A percentile compares a stretch with the other conserved stretches of the same genome.
Conservation (phyloP, 1,139 yeast species). For the Diutina sp. region DNA sequence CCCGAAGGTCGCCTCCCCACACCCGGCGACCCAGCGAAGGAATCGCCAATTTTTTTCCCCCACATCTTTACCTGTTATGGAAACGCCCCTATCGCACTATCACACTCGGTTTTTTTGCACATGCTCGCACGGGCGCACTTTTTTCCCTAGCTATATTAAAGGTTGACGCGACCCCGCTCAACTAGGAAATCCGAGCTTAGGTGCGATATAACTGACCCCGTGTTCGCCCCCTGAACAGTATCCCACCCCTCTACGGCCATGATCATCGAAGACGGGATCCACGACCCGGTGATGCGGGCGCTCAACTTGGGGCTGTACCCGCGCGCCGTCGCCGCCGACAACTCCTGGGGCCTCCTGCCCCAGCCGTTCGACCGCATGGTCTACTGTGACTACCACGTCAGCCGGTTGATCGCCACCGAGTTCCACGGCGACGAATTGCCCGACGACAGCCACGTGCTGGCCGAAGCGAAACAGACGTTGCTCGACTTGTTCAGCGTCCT, state of each 20-base stretch:
- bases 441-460: background rate
- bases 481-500: conserved; percentile 18
- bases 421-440: conserved; percentile 12
- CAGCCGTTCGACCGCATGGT: conserved; percentile 24
- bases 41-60: background rate
- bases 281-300: conserved; percentile 9
- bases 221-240: too few species aligned
- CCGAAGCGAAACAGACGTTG: conserved; percentile 13
- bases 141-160: background rate
- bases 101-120: background rate
- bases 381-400: conserved; percentile 29
- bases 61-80: background rate
- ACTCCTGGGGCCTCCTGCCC: conserved; percentile 21
- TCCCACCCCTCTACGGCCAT: conserved; percentile 5
- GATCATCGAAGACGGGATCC: conserved; percentile 13
- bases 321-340: conserved; percentile 10
- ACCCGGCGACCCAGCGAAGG: too few species aligned
- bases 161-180: background rate
- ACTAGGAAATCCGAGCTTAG: too few species aligned
- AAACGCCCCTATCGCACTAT: background rate
- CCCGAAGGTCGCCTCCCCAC: too few species aligned
- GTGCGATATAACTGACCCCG: too few species aligned
- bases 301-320: conserved; percentile 31
- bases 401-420: conserved; percentile 20
- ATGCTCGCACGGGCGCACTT: background rate